Evolutionary conservation across 805 yeast genomes (phyloP), one percentile per base, ranked within the genome.

Genomic region (Debaryomyces castellii): DNA sequence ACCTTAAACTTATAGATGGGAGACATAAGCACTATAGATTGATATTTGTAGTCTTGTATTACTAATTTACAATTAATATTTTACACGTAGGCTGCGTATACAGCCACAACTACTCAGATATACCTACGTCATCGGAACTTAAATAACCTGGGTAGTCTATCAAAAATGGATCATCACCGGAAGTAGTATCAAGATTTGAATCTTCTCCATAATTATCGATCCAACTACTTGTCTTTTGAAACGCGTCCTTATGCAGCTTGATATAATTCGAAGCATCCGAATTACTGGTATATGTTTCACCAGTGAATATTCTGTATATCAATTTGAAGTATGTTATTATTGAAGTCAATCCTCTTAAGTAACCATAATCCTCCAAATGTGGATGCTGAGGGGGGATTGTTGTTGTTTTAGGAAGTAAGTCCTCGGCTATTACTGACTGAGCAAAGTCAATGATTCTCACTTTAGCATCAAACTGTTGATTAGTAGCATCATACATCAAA

Each of bases 361-460:
- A 94, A 1, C 99, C 99, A 50, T 67, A 60, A 65, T 94, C 99
- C 2, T 89, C 83, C 33, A 67, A 60, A 8, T 73, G 66, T 1
- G 81, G 80, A 54, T 83, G 82, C 34, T 63, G 70, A 1, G 97
- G 97, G 3, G 97, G 96, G 43, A 82, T 85, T 4, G 50, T 43
- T 10, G 50, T 40, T 4, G 47, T 24, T 12, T 22, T 22, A 12
- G 50, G 50, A 16, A 43, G 43, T n/a, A 35, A 33, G 21, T 78
- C 80, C 36, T 80, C 84, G 2, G 81, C 81, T 25, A 89, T 86
- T 12, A 89, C 85, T 58, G 96, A 87, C 60, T 91, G 96, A 1
- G 98, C 98, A 74, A 94, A 94, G 67, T 94, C 99, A 54, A 94
- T 94, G 45, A 95, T 77, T 51, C 90, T 81, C n/a, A 90, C 81